Evolutionary conservation across 2,329 filamentous ascomycete genomes (phyloP).

Genomic region (Cercospora berteroae): DNA sequence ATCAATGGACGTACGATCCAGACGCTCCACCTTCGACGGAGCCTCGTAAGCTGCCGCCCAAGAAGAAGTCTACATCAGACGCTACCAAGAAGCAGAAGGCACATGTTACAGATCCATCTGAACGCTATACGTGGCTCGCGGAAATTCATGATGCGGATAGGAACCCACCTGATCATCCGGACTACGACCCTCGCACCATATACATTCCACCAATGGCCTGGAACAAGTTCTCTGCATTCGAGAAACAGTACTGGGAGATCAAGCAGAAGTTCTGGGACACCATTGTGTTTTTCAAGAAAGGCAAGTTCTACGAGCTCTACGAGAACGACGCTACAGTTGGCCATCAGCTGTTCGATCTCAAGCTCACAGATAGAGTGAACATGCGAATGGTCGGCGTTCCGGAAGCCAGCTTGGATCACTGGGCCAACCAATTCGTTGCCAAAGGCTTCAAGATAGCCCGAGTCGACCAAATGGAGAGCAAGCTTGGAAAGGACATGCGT

Average conservation of each 20-base stretch:
- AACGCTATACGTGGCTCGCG: slow-evolving; percentile 87
- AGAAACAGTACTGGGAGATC: slow-evolving; percentile 99
- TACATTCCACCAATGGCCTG: slow-evolving; percentile 81
- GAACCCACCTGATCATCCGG: slow-evolving; percentile 72
- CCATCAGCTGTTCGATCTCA: slow-evolving; percentile 94
- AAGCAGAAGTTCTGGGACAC: slow-evolving; percentile 98
- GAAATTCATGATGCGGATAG: slow-evolving; percentile 81
- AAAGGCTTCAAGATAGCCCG: slow-evolving; percentile 97
- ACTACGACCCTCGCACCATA: slow-evolving; percentile 89
- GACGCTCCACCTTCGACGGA: slow-evolving; percentile 55
- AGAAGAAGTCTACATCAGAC: slow-evolving; percentile 32
- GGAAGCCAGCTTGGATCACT: slow-evolving; percentile 90
- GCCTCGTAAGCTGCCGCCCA: slow-evolving; percentile 43
- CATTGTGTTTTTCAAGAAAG: slow-evolving; percentile 99
- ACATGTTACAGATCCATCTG: slow-evolving; percentile 75
- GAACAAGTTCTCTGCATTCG: slow-evolving; percentile 84
- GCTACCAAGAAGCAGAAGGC: slow-evolving; percentile 59
- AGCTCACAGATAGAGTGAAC: slow-evolving; percentile 95
- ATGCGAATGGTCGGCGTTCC: slow-evolving; percentile 99
- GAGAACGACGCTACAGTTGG: slow-evolving; percentile 96
- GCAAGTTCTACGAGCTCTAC: slow-evolving; percentile 98
- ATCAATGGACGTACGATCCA: slow-evolving; percentile 77
- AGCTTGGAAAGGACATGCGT: slow-evolving; percentile 96
- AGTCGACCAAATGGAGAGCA: slow-evolving; percentile 95
- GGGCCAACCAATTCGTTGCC: slow-evolving; percentile 97